Conservation (phyloP, 2,329 filamentous ascomycete genomes). For the Shiraia bambusicola region DNA sequence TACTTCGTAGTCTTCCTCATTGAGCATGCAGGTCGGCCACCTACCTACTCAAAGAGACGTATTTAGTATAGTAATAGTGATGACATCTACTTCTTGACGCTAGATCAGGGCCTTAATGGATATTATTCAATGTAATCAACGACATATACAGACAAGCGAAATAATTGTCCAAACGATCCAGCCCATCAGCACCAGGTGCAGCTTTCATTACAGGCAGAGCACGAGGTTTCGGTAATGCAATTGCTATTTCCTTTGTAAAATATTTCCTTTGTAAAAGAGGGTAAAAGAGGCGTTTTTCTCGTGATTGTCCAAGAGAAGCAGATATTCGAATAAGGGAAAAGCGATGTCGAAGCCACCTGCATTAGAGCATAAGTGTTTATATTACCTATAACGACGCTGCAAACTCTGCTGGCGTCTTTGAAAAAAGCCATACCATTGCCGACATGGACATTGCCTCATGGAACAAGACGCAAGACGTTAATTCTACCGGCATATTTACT, state of each 20-base stretch:
- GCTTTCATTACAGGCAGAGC: conserved; percentile 23
- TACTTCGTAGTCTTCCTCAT: not conserved
- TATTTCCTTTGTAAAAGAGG: conserved; percentile 22
- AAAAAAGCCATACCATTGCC: conserved; percentile 47
- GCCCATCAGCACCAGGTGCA: conserved; percentile 17
- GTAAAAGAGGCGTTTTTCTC: conserved; percentile 13
- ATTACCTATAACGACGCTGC: conserved; percentile 56
- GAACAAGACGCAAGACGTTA: conserved; percentile 43
- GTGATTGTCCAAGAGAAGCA: conserved; percentile 18
- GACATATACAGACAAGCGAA: too few species aligned
- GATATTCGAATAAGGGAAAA: conserved; percentile 12
- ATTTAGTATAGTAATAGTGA: too few species aligned
- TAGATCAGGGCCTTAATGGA: too few species aligned
- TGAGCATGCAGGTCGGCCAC: too few species aligned
- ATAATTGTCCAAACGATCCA: conserved; percentile 10
- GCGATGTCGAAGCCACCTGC: conserved; percentile 14
- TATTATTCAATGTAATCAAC: too few species aligned
- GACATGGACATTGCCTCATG: conserved; percentile 44
- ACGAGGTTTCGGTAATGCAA: conserved; percentile 17
- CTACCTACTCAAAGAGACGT: too few species aligned
- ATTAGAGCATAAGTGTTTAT: conserved; percentile 13
- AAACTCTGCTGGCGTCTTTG: conserved; percentile 54
- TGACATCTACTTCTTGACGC: too few species aligned
- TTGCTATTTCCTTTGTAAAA: conserved; percentile 21
- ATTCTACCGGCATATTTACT: conserved; percentile 46